Percentiles rank a stretch among this genome's conserved stretches.
Evolutionary conservation across 75 land plant species (phyloP).

Genomic region (Cupressus sempervirens): DNA sequence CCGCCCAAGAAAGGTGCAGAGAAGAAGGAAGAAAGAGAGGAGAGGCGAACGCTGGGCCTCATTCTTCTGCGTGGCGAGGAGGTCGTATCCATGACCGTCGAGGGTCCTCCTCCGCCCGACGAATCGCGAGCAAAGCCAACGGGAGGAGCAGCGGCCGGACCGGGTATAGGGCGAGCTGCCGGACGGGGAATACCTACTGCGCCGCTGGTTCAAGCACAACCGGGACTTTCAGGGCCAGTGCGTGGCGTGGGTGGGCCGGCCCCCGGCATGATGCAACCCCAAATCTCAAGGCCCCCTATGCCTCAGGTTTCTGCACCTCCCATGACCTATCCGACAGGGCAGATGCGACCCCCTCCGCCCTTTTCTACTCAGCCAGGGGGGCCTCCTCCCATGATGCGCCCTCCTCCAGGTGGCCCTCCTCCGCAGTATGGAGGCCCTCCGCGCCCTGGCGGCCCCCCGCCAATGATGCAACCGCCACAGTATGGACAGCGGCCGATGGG

Average conservation of each 20-base stretch:
- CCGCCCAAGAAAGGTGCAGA: slow-evolving; percentile 61
- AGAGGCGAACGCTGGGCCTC: slow-evolving; percentile 86
- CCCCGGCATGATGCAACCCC: slow-evolving; percentile 98
- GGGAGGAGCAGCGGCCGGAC: slow-evolving; percentile 50
- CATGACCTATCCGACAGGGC: slow-evolving; percentile 53
- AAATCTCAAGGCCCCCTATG: slow-evolving; percentile 64
- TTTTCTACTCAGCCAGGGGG: slow-evolving; percentile 32
- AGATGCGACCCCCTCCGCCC: slow-evolving; percentile 59
- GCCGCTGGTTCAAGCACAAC: slow-evolving; percentile 79
- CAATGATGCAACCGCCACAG: slow-evolving; percentile 28
- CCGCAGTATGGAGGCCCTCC: slow-evolving; percentile 4
- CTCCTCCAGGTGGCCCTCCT: slow-evolving; percentile 19
- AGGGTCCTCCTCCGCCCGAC: slow-evolving; percentile 89
- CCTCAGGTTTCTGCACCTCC: slow-evolving; percentile 73
- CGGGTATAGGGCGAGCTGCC: slow-evolving; percentile 88
- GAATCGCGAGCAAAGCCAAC: slow-evolving; percentile 49
- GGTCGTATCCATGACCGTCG: slow-evolving; percentile 93
- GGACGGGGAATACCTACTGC: slow-evolving; percentile 86
- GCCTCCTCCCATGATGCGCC: slow-evolving; percentile 40
- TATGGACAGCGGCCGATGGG: slow-evolving; percentile 49
- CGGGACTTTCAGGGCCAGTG: slow-evolving; percentile 87
- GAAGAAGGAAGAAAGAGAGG: slow-evolving; percentile 67
- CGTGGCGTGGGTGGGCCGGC: slow-evolving; percentile 91
- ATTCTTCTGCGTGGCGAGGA: slow-evolving; percentile 95
- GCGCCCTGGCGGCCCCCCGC: slow-evolving; percentile 28